Base-by-base conservation (phyloP, 2,329 filamentous ascomycete genomes). In the Sporothrix globosa region DNA sequence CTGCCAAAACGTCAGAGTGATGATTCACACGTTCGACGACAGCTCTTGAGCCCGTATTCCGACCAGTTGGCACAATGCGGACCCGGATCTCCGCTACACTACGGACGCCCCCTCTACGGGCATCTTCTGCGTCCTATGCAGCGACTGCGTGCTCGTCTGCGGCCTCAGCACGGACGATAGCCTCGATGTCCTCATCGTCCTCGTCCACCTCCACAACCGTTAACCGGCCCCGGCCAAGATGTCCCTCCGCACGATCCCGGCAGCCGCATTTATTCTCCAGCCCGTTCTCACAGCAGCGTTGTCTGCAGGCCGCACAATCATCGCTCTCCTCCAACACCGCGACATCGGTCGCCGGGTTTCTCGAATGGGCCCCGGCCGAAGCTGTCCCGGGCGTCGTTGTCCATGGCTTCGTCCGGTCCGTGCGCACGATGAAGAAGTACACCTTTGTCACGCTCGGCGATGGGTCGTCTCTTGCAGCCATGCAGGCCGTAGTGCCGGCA, bases 401-500 rank as follows among this genome's bases (percentile, higher is more conserved):
- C 75, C 86, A 91, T 78, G 95, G 94, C 72, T 95, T 91, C 82
- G 86, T 97, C 69, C 88, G 92, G 73, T 95, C 92, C 4, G 90
- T 97, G 72, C 87, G 95, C 73, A 92, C 92, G 79, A 93, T 96
- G 83, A 97, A 97, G 79, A 86, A 86, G 27, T 85, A 91, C 72
- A 90, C 91, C 5, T 98, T 99, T 81, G 90, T 94, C 68, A 88
- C 93, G 72, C 84, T 98, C 68, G 90, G 91, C 13, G 96, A 99
- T 83, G 96, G 96, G 58, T 96, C 93, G 14, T 93, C 91, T 54
- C 83, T 92, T 74, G 84, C 90, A 73, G 84, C 92, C 39, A 80
- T 98, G 69, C 96, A 99, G 82, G 92, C 91, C 60, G 88, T 97
- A 61, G 82, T 97, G 75, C 88, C 88, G 69, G 90, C 91, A 73